Evolutionary conservation across 139 green algal species (phyloP).

Genomic region (Tetradesmus obliquus): DNA sequence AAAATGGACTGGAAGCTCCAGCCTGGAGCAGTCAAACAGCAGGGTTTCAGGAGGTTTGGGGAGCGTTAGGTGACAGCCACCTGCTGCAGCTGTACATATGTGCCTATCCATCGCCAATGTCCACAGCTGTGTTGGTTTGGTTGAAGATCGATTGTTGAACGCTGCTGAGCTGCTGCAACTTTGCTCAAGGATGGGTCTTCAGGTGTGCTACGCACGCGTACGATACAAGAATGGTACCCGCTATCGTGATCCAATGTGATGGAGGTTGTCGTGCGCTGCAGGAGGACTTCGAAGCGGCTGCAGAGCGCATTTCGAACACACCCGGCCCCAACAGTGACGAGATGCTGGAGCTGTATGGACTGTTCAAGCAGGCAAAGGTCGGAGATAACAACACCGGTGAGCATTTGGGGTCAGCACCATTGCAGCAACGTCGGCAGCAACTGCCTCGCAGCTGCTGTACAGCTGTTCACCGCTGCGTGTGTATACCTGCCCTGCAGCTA

Average conservation of each 20-base stretch:
- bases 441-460: background rate
- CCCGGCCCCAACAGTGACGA: constrained; percentile 62
- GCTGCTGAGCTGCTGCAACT: background rate
- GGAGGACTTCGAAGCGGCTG: constrained; percentile 83
- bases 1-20: background rate
- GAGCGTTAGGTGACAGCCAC: too few species aligned
- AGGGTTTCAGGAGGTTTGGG: background rate
- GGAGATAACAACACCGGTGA: constrained; percentile 71
- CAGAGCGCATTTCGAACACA: constrained; percentile 54
- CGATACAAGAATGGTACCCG: too few species aligned
- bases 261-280: constrained; percentile 34
- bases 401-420: background rate
- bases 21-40: background rate
- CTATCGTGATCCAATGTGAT: too few species aligned
- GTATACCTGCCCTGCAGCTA: constrained; percentile 10
- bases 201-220: background rate
- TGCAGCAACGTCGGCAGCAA: background rate
- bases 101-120: too few species aligned
- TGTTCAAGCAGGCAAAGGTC: constrained; percentile 82
- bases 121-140: too few species aligned
- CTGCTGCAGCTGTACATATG: too few species aligned
- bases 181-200: background rate
- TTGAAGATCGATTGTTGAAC: background rate
- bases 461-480: background rate
- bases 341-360: constrained; percentile 78